phyloP scores from a whole-genome alignment of 805 yeast species.

The Cyberlindnera mrakii region DNA sequence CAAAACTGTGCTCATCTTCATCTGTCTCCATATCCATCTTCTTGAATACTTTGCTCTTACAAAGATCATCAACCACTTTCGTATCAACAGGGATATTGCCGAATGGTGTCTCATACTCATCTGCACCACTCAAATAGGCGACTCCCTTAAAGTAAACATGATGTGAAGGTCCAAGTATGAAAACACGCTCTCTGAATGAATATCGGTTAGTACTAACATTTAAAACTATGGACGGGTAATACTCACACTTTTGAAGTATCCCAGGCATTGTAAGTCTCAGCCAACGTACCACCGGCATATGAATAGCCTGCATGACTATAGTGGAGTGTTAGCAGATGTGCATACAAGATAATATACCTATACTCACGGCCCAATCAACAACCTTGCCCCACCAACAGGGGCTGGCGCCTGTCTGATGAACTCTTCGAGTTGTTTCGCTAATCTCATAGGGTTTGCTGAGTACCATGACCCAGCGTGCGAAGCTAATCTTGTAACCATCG shows the following conservation, averaged over 20 bases:
- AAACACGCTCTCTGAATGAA: slow-evolving; percentile 46
- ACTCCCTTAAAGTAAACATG: slow-evolving; percentile 70
- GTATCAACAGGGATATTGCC: slow-evolving; percentile 69
- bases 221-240: neutral
- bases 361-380: slow-evolving; percentile 49
- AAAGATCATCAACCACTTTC: slow-evolving; percentile 33
- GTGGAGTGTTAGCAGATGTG: neutral
- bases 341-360: neutral
- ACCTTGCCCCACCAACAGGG: slow-evolving; percentile 35
- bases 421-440: slow-evolving; percentile 45
- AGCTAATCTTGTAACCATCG: slow-evolving; percentile 10
- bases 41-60: slow-evolving; percentile 37
- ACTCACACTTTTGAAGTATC: slow-evolving; percentile 44
- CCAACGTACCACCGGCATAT: slow-evolving; percentile 74
- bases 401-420: slow-evolving; percentile 36
- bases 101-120: slow-evolving; percentile 69
- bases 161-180: slow-evolving; percentile 90
- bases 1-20: slow-evolving; percentile 86
- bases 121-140: slow-evolving; percentile 48
- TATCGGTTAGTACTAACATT: slow-evolving; percentile 1
- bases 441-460: slow-evolving; percentile 33
- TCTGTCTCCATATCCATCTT: slow-evolving; percentile 58
- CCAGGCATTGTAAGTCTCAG: slow-evolving; percentile 68
- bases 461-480: slow-evolving; percentile 96
- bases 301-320: slow-evolving; percentile 84